phyloP scores from a whole-genome alignment of 2,329 filamentous ascomycete species.

The Dactylellina cionopaga region DNA sequence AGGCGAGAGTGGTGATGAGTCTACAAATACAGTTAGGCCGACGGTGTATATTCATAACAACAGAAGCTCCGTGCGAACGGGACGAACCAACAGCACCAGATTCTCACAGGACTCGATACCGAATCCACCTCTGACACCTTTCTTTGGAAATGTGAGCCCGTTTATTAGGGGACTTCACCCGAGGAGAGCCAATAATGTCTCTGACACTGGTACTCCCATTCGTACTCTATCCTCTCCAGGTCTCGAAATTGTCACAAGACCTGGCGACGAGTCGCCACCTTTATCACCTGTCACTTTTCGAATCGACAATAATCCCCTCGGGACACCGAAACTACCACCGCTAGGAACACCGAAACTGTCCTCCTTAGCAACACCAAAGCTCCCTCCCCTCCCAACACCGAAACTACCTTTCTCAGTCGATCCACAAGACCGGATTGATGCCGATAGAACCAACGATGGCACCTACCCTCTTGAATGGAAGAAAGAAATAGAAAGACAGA shows the following conservation, averaged over 20 bases:
- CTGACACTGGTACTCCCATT: background rate
- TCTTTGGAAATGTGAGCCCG: constrained; percentile 26
- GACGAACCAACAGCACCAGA: constrained; percentile 18
- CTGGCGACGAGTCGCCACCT: constrained; percentile 45
- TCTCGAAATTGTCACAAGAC: constrained; percentile 34
- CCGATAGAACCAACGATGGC: constrained; percentile 26
- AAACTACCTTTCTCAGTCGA: constrained; percentile 24
- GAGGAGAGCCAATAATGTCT: constrained; percentile 3
- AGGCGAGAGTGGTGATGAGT: constrained; percentile 8
- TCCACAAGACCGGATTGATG: constrained; percentile 33
- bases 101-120: constrained; percentile 48
- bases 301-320: constrained; percentile 40
- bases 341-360: background rate
- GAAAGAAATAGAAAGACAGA: constrained; percentile 37
- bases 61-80: constrained; percentile 30
- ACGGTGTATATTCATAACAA: constrained; percentile 21
- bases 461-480: constrained; percentile 44
- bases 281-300: constrained; percentile 44
- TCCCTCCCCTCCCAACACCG: background rate
- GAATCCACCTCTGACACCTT: constrained; percentile 26
- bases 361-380: constrained; percentile 4
- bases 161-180: background rate
- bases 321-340: constrained; percentile 3
- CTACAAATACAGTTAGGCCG: background rate
- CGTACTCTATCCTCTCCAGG: constrained; percentile 33